phyloP scores from a whole-genome alignment of 192 early-diverging fungal genomes.

The Martensiomyces pterosporus region DNA sequence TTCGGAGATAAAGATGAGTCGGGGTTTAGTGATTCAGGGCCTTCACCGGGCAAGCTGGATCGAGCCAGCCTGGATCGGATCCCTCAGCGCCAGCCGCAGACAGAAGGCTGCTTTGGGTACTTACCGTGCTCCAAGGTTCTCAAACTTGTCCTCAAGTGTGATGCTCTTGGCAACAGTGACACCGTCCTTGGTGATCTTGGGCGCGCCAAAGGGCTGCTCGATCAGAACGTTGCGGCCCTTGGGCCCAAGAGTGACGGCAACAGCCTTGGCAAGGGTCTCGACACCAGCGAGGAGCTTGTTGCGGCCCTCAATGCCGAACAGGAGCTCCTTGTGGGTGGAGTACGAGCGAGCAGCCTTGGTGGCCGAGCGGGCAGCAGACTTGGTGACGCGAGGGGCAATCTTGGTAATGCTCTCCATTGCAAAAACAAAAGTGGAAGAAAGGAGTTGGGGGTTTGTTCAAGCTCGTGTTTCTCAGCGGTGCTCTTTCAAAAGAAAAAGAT shows the following conservation, averaged over 20 bases:
- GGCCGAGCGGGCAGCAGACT: constrained; percentile 18
- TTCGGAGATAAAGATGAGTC: neutral
- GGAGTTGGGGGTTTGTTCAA: too few relatives aligned
- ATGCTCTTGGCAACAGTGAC: constrained; percentile 99
- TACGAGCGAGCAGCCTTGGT: constrained; percentile 52
- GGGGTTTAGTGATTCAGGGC: neutral
- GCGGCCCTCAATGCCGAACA: constrained; percentile 95
- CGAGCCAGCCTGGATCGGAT: too few relatives aligned
- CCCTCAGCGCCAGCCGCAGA: too few relatives aligned
- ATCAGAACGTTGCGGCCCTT: constrained; percentile 99
- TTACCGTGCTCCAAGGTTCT: constrained; percentile 91
- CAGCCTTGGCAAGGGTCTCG: constrained; percentile 94
- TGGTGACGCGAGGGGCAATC: constrained; percentile 42
- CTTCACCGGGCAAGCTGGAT: too few relatives aligned
- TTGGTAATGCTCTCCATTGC: constrained; percentile 46
- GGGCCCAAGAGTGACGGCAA: constrained; percentile 98
- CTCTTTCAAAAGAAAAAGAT: too few relatives aligned
- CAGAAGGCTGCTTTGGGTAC: neutral
- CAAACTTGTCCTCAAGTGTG: constrained; percentile 95
- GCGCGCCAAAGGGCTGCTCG: constrained; percentile 94
- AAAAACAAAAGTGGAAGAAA: too few relatives aligned
- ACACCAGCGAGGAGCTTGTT: constrained; percentile 90
- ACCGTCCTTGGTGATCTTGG: constrained; percentile 99
- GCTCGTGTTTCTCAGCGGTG: too few relatives aligned
- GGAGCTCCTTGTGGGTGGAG: constrained; percentile 95